A percentile compares a stretch with the other conserved stretches of the same genome.
Evolutionary conservation across 169 alveolate genomes (phyloP).

Genomic region (Plasmodium cynomolgi): DNA sequence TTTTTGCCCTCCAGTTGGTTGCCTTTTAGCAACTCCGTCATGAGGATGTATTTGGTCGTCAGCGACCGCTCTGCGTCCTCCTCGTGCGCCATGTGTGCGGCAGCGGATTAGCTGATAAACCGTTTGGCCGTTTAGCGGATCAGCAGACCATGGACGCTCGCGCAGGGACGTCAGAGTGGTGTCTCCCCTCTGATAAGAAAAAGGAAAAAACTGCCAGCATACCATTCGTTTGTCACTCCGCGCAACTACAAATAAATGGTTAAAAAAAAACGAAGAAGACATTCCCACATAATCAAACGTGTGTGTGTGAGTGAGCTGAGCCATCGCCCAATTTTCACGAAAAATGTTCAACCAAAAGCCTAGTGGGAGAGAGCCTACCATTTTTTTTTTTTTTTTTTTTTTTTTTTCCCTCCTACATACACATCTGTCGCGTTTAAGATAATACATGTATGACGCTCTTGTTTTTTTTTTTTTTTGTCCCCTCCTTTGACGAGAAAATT

Average conservation of each 20-base stretch:
- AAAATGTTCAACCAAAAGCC: not conserved
- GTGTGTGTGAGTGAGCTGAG: not conserved
- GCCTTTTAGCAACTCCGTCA: slow-evolving; percentile 13
- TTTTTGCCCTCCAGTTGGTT: not conserved
- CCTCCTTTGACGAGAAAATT: not conserved
- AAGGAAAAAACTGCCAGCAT: not conserved
- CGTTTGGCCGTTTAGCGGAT: not conserved
- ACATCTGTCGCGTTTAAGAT: not conserved
- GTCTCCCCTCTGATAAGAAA: not conserved
- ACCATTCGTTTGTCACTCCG: not conserved
- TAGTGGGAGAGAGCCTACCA: not conserved
- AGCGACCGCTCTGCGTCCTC: not conserved
- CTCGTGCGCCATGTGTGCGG: not conserved
- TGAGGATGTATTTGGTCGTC: slow-evolving; percentile 11
- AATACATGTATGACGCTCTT: not conserved
- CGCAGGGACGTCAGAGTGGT: not conserved
- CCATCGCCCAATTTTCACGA: not conserved
- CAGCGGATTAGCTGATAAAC: not conserved
- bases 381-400: not conserved
- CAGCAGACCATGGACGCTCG: not conserved
- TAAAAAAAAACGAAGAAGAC: not conserved
- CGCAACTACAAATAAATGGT: not conserved
- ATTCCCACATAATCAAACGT: not conserved
- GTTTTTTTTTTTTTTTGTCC: not conserved
- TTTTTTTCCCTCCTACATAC: not conserved